Evolutionary conservation across 176 grass and related monocot genomes (phyloP).

Genomic region (Elaeis guineensis): DNA sequence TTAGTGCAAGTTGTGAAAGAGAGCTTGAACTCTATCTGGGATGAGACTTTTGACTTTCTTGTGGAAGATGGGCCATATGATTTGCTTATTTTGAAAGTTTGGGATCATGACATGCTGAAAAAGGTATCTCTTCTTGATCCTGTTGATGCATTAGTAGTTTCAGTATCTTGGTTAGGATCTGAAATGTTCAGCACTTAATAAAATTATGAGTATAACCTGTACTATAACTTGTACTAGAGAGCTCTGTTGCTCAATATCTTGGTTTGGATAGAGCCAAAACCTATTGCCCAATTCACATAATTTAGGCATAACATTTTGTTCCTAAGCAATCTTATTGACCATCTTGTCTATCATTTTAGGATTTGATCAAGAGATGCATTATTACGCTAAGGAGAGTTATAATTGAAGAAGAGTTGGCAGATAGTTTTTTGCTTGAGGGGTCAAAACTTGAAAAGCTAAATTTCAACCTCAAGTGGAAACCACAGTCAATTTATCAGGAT

Average conservation of each 20-base stretch:
- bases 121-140: conserved; percentile 40
- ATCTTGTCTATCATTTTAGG: conserved; percentile 28
- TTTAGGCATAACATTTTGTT: background rate
- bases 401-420: conserved; percentile 70
- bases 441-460: conserved; percentile 86
- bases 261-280: too few species aligned
- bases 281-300: background rate
- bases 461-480: conserved; percentile 71
- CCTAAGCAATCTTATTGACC: background rate
- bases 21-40: conserved; percentile 85
- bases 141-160: background rate
- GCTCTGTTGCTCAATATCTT: too few species aligned
- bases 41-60: conserved; percentile 89
- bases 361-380: conserved; percentile 88
- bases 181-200: too few species aligned
- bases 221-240: too few species aligned
- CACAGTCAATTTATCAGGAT: conserved; percentile 83
- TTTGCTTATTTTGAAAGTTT: conserved; percentile 97
- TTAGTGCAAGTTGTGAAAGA: conserved; percentile 75
- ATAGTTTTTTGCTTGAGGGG: conserved; percentile 66
- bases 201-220: too few species aligned
- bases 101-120: conserved; percentile 93
- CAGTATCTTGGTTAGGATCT: background rate
- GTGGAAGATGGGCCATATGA: conserved; percentile 97
- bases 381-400: conserved; percentile 82